Evolutionary conservation across 768 basidiomycete species (phyloP), one percentile per base, ranked within the genome.

Genomic region (Lactifluus piperatus): DNA sequence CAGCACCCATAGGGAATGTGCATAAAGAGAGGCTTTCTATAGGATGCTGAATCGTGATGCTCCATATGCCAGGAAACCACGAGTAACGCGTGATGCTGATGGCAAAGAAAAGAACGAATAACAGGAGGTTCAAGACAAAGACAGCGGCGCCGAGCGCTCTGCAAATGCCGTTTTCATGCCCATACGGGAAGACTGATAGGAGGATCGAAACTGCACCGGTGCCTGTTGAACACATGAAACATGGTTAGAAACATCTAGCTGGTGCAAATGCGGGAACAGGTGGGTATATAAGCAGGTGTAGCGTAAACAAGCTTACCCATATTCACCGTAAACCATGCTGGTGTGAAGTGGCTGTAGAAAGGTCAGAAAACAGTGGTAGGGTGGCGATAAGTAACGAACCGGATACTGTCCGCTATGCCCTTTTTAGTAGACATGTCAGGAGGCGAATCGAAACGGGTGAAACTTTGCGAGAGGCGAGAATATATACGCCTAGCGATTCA

Each of bases 111-210:
- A 78, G 27, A 22, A 77, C 57, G 69, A 59, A 59, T 18, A 59
- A 52, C 2, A 59, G 5, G n/a, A 49, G 71, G 67, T 85, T 82
- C 58, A 86, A 69, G 68, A 83, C 76, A 71, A 85, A 85, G 65
- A 86, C 74, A 5, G 75, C 69, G 32, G 81, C 71, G 29, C 77
- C 73, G 47, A 81, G 64, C 11, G 69, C 68, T 50, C 71, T 70
- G 63, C 82, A 75, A n/a, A 73, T 62, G 11, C 62, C 58, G 4
- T 77, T 75, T 32, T 71, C 68, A 36, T 65, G 67, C 3, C 75
- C 79, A 64, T 84, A 86, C 0, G 84, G 85, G 65, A 83, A 83
- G 10, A 67, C 74, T 39, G 76, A 72, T 66, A 85, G 80, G 34
- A 87, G 74, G 37, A 77, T 75, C 60, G 81, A 80, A 14, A 85